These are phyloP conservation scores for Escovopsis sp. DNA, from an alignment of 2,329 filamentous ascomycete species.

Conservation along the genomic window DNA sequence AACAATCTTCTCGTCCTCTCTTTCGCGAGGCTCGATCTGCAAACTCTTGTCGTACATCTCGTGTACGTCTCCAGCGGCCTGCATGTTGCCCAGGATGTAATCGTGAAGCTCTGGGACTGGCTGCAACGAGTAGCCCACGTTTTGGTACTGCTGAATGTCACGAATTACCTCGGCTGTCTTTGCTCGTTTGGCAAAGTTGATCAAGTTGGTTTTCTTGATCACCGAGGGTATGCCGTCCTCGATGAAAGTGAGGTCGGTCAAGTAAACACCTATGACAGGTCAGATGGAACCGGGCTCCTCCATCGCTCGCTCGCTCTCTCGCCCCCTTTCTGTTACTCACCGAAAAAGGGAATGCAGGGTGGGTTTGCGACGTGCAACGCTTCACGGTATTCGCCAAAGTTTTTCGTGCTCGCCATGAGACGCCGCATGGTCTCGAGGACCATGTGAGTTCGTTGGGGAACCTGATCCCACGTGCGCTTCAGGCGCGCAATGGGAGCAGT, in stretches of 20 bases:
- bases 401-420: conserved; percentile 94
- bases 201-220: conserved; percentile 89
- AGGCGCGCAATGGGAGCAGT: conserved; percentile 91
- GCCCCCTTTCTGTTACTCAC: conserved; percentile 31
- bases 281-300: not conserved
- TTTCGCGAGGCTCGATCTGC: conserved; percentile 81
- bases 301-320: not conserved
- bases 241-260: conserved; percentile 96
- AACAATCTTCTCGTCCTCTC: conserved; percentile 98
- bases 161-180: conserved; percentile 98
- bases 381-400: conserved; percentile 94
- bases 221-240: conserved; percentile 95
- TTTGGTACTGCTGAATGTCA: conserved; percentile 97
- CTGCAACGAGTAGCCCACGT: conserved; percentile 86
- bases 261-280: conserved; percentile 60
- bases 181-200: conserved; percentile 96
- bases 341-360: conserved; percentile 96
- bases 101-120: conserved; percentile 86
- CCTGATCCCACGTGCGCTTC: conserved; percentile 85
- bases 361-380: conserved; percentile 84
- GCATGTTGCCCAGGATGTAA: conserved; percentile 94
- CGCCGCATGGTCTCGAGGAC: conserved; percentile 82
- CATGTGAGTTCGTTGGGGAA: conserved; percentile 68
- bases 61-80: conserved; percentile 86
- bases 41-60: conserved; percentile 99